Conservation (phyloP, 1,284 basidiomycete species). For the Trichosporon faecale region DNA sequence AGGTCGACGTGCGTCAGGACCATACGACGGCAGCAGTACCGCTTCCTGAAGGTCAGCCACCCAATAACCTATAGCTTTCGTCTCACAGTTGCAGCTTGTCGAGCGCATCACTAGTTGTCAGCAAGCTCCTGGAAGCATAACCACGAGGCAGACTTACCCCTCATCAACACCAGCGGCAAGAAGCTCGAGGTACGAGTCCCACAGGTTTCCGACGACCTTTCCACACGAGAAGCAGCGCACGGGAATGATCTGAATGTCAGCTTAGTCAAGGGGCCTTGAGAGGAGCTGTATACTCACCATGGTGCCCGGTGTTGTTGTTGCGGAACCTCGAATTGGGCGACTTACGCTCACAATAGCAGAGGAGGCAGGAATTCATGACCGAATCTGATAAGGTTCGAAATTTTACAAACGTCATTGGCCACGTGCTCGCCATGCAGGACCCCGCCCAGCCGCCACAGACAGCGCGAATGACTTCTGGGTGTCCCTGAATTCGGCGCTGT, state of each 20-base stretch:
- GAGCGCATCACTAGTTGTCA: constrained; percentile 73
- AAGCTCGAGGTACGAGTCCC: constrained; percentile 77
- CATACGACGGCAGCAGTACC: constrained; percentile 97
- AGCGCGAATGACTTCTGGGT: constrained; percentile 9
- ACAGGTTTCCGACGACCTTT: constrained; percentile 90
- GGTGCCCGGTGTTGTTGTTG: constrained; percentile 8
- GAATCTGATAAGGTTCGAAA: neutral
- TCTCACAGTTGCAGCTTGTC: constrained; percentile 73
- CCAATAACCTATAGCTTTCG: neutral
- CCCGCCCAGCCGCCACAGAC: neutral
- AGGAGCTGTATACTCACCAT: neutral
- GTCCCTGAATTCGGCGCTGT: neutral
- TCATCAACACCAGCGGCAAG: constrained; percentile 74
- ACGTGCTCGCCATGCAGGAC: neutral
- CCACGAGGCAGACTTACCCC: constrained; percentile 62
- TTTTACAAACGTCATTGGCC: neutral
- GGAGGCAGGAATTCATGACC: constrained; percentile 10
- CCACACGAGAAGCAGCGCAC: constrained; percentile 74
- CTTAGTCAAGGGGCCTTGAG: neutral
- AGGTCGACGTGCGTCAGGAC: constrained; percentile 89
- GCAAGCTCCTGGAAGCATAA: neutral
- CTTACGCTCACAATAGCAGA: neutral
- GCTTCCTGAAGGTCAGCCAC: constrained; percentile 55
- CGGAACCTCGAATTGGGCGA: neutral
- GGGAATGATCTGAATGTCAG: constrained; percentile 50